Base-by-base conservation (phyloP, 495 filamentous ascomycete genomes). In the Hypoxylon trugodes region DNA sequence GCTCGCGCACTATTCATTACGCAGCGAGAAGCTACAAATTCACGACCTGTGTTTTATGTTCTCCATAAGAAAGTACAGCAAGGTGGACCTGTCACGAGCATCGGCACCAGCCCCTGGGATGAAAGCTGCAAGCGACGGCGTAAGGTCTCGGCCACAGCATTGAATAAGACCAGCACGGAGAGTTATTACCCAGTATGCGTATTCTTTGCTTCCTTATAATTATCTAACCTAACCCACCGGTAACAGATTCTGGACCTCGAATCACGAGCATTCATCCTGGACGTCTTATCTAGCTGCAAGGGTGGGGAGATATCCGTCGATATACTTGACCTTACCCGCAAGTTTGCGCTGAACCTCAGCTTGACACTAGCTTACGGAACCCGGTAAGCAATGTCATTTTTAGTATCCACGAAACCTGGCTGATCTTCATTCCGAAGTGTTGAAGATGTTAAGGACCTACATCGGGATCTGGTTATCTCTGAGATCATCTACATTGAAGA, bases 21-120 rank as follows among this genome's bases (percentile, higher is more conserved):
- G 32, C 87, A 91, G 59, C 85, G 88, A 59, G 86, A 86, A 0
- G 83, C 87, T 4, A 77, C 90, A n/a, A 89, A 90, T 61, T 89
- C 87, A 3, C 81, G 89, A 1, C 89, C 89, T 0, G 89, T 81
- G 1, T 84, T 90, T 55, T 87, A 90, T 67, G 90, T 88, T 1
- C 88, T 90, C 75, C 89, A 91, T 62, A 87, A 79, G 37, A 87
- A 90, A 3, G 87, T 90, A 4, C 63, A 66, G 10, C 63, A 66
- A 48, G 88, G 86, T 22, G 81, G 76, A 45, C 87, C 86, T 8
- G 87, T 87, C 4, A 90, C 87, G 69, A 90, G 88, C 0, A 89
- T 91, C 51, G 89, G 89, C 1, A 90, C 89, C 0, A 89, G 86
- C 1, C 89, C 89, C 0, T 91, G 87, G 87, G 86, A 90, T 65